phyloP scores from a whole-genome alignment of 2,329 filamentous ascomycete species.

The Coniochaeta pulveracea region DNA sequence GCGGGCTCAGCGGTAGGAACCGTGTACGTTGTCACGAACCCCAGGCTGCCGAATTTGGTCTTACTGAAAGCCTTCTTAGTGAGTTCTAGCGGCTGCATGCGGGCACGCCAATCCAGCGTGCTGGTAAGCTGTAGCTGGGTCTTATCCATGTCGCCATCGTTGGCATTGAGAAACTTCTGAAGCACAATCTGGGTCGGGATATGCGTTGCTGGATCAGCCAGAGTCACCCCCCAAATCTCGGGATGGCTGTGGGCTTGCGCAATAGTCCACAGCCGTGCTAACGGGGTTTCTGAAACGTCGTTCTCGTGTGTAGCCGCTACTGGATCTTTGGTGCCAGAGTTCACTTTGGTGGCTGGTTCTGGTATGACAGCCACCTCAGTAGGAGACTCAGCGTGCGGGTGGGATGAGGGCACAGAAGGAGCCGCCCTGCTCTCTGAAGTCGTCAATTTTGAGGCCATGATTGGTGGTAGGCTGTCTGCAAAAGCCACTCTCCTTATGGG shows the following conservation, averaged over 20 bases:
- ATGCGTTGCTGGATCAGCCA: slow-evolving; percentile 40
- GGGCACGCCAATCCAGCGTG: slow-evolving; percentile 74
- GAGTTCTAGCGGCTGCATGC: slow-evolving; percentile 58
- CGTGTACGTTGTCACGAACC: slow-evolving; percentile 66
- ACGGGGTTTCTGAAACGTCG: slow-evolving; percentile 9
- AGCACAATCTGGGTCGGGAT: slow-evolving; percentile 74
- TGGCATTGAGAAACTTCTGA: slow-evolving; percentile 90
- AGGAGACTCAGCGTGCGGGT: no score
- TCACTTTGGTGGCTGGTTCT: no score
- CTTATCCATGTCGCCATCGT: slow-evolving; percentile 61
- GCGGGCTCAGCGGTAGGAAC: slow-evolving; percentile 21
- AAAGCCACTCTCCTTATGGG: no score
- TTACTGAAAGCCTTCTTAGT: slow-evolving; percentile 53
- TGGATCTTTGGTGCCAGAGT: no score
- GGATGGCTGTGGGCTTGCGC: slow-evolving; percentile 33
- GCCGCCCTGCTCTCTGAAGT: no score
- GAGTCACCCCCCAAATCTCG: slow-evolving; percentile 80
- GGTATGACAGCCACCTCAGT: no score
- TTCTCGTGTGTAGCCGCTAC: no score
- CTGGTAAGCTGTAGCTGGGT: slow-evolving; percentile 69
- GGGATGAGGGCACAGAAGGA: no score
- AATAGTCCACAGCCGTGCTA: slow-evolving; percentile 15
- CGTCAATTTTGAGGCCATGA: no score
- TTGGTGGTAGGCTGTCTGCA: no score
- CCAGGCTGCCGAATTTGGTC: slow-evolving; percentile 64